Conservation (phyloP, 2,329 filamentous ascomycete genomes). For the Colletotrichum ledebouriae region DNA sequence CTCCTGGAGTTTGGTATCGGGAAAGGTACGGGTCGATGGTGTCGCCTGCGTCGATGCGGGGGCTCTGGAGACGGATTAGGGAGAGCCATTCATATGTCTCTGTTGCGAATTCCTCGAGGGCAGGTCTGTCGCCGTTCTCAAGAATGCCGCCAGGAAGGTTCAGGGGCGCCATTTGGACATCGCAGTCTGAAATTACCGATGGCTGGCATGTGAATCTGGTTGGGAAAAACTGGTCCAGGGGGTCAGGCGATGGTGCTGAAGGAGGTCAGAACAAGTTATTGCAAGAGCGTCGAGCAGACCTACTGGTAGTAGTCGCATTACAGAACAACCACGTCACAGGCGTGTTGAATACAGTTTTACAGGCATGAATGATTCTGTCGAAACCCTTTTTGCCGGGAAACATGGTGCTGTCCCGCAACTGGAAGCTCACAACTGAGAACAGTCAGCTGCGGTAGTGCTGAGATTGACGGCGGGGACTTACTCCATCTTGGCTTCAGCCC, state of each 20-base stretch:
- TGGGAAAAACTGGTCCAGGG: slow-evolving; percentile 61
- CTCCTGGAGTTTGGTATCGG: slow-evolving; percentile 71
- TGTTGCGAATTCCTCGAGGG: slow-evolving; percentile 73
- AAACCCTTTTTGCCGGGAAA: slow-evolving; percentile 86
- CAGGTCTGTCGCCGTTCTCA: slow-evolving; percentile 56
- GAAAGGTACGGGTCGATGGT: slow-evolving; percentile 77
- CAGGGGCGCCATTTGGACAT: slow-evolving; percentile 50
- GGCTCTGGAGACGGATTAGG: slow-evolving; percentile 74
- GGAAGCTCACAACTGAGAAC: slow-evolving; percentile 76
- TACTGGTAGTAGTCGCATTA: slow-evolving; percentile 67
- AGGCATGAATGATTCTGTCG: slow-evolving; percentile 82
- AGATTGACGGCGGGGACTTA: slow-evolving; percentile 55
- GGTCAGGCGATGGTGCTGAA: slow-evolving; percentile 63
- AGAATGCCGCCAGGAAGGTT: slow-evolving; percentile 47
- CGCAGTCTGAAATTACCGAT: slow-evolving; percentile 46
- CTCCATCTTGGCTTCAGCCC: slow-evolving; percentile 79
- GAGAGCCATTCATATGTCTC: slow-evolving; percentile 82
- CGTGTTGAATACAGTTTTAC: slow-evolving; percentile 78
- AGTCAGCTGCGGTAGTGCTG: slow-evolving; percentile 46
- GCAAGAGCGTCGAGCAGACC: slow-evolving; percentile 24
- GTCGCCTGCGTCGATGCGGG: slow-evolving; percentile 70
- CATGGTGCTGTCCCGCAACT: slow-evolving; percentile 83
- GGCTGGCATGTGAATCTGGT: slow-evolving; percentile 56
- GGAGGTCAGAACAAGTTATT: slow-evolving; percentile 44
- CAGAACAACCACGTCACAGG: slow-evolving; percentile 84